Conservation (phyloP, 2,329 filamentous ascomycete genomes). For the Aspergillus amoenus region DNA sequence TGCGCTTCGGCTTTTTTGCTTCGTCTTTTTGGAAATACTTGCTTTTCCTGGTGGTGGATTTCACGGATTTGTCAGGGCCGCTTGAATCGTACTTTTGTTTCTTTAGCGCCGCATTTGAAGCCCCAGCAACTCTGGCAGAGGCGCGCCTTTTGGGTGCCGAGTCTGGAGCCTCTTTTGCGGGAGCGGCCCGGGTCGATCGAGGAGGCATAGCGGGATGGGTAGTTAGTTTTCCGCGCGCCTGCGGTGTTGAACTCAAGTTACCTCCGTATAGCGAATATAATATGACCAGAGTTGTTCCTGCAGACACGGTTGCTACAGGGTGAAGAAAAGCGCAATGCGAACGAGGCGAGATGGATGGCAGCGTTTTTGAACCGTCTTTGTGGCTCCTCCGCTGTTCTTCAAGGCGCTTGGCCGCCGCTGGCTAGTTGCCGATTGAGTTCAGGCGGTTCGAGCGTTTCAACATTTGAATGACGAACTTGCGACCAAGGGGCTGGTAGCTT, state of each 20-base stretch:
- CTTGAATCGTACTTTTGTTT: conserved; percentile 30
- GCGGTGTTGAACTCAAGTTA: background rate
- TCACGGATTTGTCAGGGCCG: conserved; percentile 20
- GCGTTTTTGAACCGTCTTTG: conserved; percentile 9
- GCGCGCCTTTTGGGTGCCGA: conserved; percentile 35
- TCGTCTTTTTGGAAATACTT: conserved; percentile 51
- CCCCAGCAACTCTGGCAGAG: conserved; percentile 31
- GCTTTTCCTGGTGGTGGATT: conserved; percentile 49
- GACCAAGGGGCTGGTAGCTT: conserved; percentile 29
- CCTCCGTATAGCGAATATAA: background rate
- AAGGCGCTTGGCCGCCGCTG: conserved; percentile 1
- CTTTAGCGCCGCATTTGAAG: conserved; percentile 29
- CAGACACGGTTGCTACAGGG: conserved; percentile 11
- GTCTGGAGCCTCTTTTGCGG: conserved; percentile 27
- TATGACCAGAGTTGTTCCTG: background rate
- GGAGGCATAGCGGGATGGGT: conserved; percentile 30
- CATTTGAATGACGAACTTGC: background rate
- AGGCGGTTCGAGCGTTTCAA: conserved; percentile 9
- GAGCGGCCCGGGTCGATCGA: conserved; percentile 39
- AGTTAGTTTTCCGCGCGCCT: background rate
- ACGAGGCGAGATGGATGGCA: background rate
- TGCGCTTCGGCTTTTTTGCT: conserved; percentile 32
- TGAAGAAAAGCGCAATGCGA: background rate
- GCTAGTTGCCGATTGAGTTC: conserved; percentile 22
- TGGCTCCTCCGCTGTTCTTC: conserved; percentile 9